Evolutionary conservation across 1,284 basidiomycete genomes (phyloP), one percentile per base, ranked within the genome.

Genomic region (Malassezia psittaci): DNA sequence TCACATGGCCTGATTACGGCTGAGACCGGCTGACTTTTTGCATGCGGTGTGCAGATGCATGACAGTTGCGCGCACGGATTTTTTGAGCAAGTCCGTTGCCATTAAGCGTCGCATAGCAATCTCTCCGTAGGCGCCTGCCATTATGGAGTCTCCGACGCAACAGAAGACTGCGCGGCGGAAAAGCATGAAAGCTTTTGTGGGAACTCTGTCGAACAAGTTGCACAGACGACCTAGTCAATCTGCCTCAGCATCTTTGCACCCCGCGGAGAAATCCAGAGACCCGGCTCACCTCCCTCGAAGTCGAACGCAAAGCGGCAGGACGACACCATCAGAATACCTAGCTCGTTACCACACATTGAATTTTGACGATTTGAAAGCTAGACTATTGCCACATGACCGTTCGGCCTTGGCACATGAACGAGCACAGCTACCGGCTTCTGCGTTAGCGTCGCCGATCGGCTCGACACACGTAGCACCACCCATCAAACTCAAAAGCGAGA

Each of bases 1-100:
- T 29, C 41, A 43, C 41, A 43, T 43, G 41, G 16, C 41, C 41
- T 43, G 41, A 43, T 24, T 43, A 16, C 41, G 41, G 41, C 21
- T 32, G 11, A 43, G 41, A 43, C 41, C 41, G 41, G 41, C 8
- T 43, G 41, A 19, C 15, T 39, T 39, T 39, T 3, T 39, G n/a
- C 38, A n/a, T n/a, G n/a, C 38, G n/a, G 19, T 39, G n/a, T n/a
- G 38, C 38, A 39, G n/a, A 29, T 29, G 24, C 24, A 29, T 29
- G 24, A 29, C 24, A 29, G 4, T 29, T 29, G 24, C 24, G 24
- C 24, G 24, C 24, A 29, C 24, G 24, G 24, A 29, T 29, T 29
- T 29, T 29, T 29, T 29, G 24, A 29, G 24, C 24, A 29, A 7
- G 24, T 29, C 24, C 4, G 7, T 29, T 29, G 24, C 24, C 24